These are phyloP conservation scores for Leishmania mexicana DNA, from an alignment of 208 protist genomes.

Conservation along the genomic window DNA sequence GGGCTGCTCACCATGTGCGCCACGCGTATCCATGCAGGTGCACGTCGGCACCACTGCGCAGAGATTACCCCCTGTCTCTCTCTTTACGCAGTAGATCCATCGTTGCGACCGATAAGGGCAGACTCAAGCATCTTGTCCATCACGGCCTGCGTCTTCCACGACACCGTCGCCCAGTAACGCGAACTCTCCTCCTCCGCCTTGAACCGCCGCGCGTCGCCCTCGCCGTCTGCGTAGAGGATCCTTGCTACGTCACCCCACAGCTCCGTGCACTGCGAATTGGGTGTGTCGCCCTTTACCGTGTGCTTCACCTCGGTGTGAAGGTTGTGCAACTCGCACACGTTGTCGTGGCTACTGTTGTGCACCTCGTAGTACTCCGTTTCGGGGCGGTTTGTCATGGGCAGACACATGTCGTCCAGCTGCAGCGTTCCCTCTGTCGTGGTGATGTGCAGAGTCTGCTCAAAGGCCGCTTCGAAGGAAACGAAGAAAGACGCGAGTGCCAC, in stretches of 20 bases:
- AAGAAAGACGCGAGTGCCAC: slow-evolving; percentile 30
- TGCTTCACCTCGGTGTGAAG: slow-evolving; percentile 13
- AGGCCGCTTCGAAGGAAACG: slow-evolving; percentile 37
- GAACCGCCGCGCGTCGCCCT: slow-evolving; percentile 21
- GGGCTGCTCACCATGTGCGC: not conserved
- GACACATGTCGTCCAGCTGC: slow-evolving; percentile 41
- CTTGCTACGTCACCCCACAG: slow-evolving; percentile 49
- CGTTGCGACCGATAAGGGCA: slow-evolving; percentile 15
- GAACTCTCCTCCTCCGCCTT: slow-evolving; percentile 36
- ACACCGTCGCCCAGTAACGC: slow-evolving; percentile 41
- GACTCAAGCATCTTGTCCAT: slow-evolving; percentile 69
- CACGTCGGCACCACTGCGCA: not conserved
- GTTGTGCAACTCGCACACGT: slow-evolving; percentile 24
- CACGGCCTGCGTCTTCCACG: slow-evolving; percentile 66
- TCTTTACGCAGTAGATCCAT: not conserved
- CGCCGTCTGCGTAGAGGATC: slow-evolving; percentile 29
- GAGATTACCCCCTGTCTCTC: not conserved
- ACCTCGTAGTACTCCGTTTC: slow-evolving; percentile 37
- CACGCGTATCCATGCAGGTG: not conserved
- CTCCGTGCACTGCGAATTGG: slow-evolving; percentile 37
- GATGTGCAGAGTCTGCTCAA: slow-evolving; percentile 33
- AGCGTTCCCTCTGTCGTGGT: slow-evolving; percentile 42
- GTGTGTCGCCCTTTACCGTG: slow-evolving; percentile 19
- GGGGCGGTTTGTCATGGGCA: slow-evolving; percentile 21
- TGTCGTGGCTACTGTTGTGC: slow-evolving; percentile 36